These are phyloP conservation scores for Groenewaldozyma sp. DNA, from an alignment of 1,139 yeast species.

Conservation along the genomic window DNA sequence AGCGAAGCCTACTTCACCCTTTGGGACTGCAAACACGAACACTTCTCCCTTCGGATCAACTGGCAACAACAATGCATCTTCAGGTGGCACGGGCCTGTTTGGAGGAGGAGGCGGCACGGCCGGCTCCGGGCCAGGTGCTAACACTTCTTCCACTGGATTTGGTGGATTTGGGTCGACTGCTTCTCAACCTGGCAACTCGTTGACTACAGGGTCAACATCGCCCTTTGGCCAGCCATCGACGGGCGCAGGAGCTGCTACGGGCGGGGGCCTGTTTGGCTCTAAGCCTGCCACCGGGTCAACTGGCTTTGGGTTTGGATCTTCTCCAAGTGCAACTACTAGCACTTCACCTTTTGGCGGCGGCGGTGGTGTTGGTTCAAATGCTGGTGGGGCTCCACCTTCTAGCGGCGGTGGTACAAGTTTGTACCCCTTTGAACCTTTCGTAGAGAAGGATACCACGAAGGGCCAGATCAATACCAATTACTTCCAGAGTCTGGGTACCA, in stretches of 20 bases:
- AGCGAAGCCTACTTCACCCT: conserved; percentile 17
- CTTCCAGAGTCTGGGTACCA: conserved; percentile 69
- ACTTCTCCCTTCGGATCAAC: conserved; percentile 10
- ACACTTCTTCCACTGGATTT: conserved; percentile 18
- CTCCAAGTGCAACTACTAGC: conserved; percentile 22
- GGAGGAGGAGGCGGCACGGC: conserved; percentile 11
- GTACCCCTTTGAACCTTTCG: conserved; percentile 47
- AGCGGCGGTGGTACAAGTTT: conserved; percentile 60
- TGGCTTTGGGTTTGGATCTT: conserved; percentile 15
- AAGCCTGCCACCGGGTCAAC: conserved; percentile 21
- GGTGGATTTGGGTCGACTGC: too few species aligned
- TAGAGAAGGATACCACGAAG: conserved; percentile 68
- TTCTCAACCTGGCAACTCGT: too few species aligned
- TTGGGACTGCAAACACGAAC: conserved; percentile 17
- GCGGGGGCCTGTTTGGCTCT: conserved; percentile 25
- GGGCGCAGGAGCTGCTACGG: conserved; percentile 5
- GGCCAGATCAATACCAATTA: conserved; percentile 37
- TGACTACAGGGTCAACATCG: conserved; percentile 5
- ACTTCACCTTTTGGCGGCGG: conserved; percentile 15
- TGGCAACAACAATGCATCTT: neutral
- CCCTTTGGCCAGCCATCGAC: conserved; percentile 22
- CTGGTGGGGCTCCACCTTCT: conserved; percentile 14
- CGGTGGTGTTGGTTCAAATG: conserved; percentile 7
- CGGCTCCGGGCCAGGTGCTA: conserved; percentile 6
- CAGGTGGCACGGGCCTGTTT: neutral